phyloP scores from a whole-genome alignment of 352 stramenopile genomes.

The Phytophthora melonis region DNA sequence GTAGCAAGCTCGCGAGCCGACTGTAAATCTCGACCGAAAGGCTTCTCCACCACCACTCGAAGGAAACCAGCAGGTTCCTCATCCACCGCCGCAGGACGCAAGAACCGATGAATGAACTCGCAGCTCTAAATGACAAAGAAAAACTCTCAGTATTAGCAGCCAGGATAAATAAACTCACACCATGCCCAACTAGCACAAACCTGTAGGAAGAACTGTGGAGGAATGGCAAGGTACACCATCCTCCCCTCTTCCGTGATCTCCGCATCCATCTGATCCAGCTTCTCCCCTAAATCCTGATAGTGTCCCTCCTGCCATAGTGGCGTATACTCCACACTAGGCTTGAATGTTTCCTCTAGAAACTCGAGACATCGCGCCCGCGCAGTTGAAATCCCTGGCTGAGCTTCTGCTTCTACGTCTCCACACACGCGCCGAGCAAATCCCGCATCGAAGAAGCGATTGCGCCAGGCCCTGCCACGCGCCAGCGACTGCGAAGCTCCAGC shows the following conservation, averaged over 20 bases:
- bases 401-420: constrained; percentile 1
- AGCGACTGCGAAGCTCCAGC: constrained; percentile 53
- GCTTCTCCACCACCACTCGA: constrained; percentile 84
- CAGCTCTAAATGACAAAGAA: constrained; percentile 35
- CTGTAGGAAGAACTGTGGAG: constrained; percentile 68
- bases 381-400: neutral
- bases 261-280: constrained; percentile 18
- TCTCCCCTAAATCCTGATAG: constrained; percentile 38
- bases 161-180: neutral
- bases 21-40: constrained; percentile 69
- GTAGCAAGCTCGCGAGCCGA: constrained; percentile 58
- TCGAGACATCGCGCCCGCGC: constrained; percentile 25
- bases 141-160: neutral
- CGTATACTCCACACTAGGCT: constrained; percentile 54
- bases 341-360: constrained; percentile 51
- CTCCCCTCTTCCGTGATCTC: constrained; percentile 43
- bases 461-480: constrained; percentile 43
- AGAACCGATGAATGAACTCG: constrained; percentile 42
- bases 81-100: constrained; percentile 25
- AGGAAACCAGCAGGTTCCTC: constrained; percentile 41
- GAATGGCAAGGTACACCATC: constrained; percentile 85
- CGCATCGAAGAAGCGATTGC: constrained; percentile 45
- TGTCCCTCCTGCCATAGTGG: constrained; percentile 47
- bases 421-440: constrained; percentile 51
- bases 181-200: constrained; percentile 27